A percentile compares a stretch with the other conserved stretches of the same genome.
Conservation (phyloP, 148 eudicot species). For the Camellia granthamiana region DNA sequence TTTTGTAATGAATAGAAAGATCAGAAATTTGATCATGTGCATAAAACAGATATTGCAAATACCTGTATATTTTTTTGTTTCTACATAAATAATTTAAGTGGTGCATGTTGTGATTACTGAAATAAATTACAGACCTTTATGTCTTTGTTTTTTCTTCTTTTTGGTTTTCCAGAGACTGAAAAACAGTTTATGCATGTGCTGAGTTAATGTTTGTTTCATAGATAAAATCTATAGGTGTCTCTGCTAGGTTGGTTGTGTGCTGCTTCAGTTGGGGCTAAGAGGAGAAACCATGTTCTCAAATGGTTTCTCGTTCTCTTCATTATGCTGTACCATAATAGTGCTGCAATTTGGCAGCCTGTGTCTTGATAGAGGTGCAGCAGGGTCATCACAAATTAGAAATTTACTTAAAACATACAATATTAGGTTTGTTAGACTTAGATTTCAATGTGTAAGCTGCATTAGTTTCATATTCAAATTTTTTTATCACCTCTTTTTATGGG, state of each 20-base stretch:
- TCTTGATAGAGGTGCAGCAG: background rate
- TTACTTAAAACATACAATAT: background rate
- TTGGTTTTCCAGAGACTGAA: background rate
- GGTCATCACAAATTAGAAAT: background rate
- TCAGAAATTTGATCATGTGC: background rate
- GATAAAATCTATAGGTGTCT: background rate
- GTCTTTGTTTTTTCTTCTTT: background rate
- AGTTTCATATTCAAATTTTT: background rate
- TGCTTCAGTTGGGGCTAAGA: background rate
- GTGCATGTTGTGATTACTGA: background rate
- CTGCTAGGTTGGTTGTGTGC: background rate
- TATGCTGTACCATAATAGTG: background rate
- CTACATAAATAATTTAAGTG: background rate
- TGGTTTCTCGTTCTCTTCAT: no score
- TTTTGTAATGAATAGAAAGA: background rate
- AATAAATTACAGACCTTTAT: background rate
- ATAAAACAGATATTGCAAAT: background rate
- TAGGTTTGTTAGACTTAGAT: background rate
- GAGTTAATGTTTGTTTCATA: background rate
- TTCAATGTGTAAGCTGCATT: background rate
- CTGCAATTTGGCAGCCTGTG: background rate
- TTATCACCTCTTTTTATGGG: background rate
- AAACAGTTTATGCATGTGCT: background rate
- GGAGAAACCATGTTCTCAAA: background rate
- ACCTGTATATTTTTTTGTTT: background rate